phyloP scores from a whole-genome alignment of 768 basidiomycete species.

The Hygrophoropsis aurantiaca region DNA sequence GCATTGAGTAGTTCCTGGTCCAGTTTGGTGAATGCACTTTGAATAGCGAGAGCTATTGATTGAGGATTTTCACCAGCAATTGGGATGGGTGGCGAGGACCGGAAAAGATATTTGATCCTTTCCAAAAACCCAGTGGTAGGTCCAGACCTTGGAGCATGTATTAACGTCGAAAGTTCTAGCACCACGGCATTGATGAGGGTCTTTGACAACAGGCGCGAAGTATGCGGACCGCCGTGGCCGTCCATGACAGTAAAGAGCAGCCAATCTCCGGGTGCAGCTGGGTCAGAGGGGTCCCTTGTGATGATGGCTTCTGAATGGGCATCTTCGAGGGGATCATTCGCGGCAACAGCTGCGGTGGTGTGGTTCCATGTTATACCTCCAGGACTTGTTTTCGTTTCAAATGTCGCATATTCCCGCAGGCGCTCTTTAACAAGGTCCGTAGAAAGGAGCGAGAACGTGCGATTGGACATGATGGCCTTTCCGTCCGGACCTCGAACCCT shows the following conservation, averaged over 20 bases:
- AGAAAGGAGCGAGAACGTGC: slow-evolving; percentile 56
- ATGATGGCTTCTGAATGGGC: slow-evolving; percentile 73
- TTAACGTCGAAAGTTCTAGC: slow-evolving; percentile 64
- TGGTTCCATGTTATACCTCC: slow-evolving; percentile 69
- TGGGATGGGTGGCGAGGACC: slow-evolving; percentile 27
- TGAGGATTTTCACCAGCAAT: slow-evolving; percentile 39
- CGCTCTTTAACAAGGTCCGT: slow-evolving; percentile 54
- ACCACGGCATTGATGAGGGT: slow-evolving; percentile 84
- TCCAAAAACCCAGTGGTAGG: slow-evolving; percentile 30
- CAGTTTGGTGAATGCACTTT: slow-evolving; percentile 76
- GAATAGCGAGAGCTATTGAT: slow-evolving; percentile 66
- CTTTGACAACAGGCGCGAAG: slow-evolving; percentile 80
- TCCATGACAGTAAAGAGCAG: slow-evolving; percentile 90
- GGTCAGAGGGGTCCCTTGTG: slow-evolving; percentile 57
- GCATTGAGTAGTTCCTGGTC: slow-evolving; percentile 82
- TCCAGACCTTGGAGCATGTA: slow-evolving; percentile 32
- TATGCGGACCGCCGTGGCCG: slow-evolving; percentile 83
- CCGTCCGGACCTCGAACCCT: slow-evolving; percentile 58
- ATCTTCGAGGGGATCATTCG: slow-evolving; percentile 94
- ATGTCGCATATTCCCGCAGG: slow-evolving; percentile 53
- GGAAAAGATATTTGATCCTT: slow-evolving; percentile 39
- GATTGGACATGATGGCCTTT: slow-evolving; percentile 51
- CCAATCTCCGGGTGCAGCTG: slow-evolving; percentile 64
- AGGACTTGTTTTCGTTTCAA: slow-evolving; percentile 46
- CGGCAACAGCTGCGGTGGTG: slow-evolving; percentile 74